A percentile compares a stretch with the other conserved stretches of the same genome.
Evolutionary conservation across 495 filamentous ascomycete genomes (phyloP).

Genomic region (Parathielavia hyrcaniae): DNA sequence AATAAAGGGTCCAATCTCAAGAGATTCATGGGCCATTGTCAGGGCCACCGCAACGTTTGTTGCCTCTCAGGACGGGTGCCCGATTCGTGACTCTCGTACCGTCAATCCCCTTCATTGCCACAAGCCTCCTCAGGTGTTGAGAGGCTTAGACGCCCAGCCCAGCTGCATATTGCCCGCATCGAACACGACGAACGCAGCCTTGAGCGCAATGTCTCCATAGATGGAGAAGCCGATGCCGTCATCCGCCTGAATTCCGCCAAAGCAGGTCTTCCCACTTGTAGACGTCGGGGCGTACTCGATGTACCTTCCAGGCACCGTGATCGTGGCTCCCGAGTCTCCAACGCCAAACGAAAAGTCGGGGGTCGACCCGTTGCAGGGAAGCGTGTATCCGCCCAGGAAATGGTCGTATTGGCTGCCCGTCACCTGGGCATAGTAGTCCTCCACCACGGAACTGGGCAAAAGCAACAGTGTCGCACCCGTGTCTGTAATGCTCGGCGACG

Average conservation of each 20-base stretch:
- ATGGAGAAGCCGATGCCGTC: slow-evolving; percentile 60
- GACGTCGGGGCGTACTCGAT: slow-evolving; percentile 48
- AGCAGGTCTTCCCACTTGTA: slow-evolving; percentile 43
- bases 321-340: slow-evolving; percentile 31
- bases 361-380: slow-evolving; percentile 56
- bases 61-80: too few species aligned
- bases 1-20: too few species aligned
- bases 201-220: slow-evolving; percentile 73
- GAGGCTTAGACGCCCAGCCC: slow-evolving; percentile 50
- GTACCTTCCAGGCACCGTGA: slow-evolving; percentile 50
- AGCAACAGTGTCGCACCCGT: slow-evolving; percentile 71
- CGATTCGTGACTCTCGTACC: too few species aligned
- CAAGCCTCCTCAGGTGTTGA: slow-evolving; percentile 1
- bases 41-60: too few species aligned
- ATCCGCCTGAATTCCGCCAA: slow-evolving; percentile 59
- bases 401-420: slow-evolving; percentile 43
- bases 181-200: slow-evolving; percentile 73
- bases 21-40: too few species aligned
- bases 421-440: slow-evolving; percentile 59
- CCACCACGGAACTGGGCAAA: slow-evolving; percentile 51
- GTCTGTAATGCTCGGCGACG: slow-evolving; percentile 53
- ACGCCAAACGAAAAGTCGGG: slow-evolving; percentile 60
- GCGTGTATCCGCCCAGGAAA: slow-evolving; percentile 56
- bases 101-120: too few species aligned
- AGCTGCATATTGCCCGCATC: slow-evolving; percentile 38